Conservation (phyloP, 495 filamentous ascomycete genomes). For the Entonaema liquescens region DNA sequence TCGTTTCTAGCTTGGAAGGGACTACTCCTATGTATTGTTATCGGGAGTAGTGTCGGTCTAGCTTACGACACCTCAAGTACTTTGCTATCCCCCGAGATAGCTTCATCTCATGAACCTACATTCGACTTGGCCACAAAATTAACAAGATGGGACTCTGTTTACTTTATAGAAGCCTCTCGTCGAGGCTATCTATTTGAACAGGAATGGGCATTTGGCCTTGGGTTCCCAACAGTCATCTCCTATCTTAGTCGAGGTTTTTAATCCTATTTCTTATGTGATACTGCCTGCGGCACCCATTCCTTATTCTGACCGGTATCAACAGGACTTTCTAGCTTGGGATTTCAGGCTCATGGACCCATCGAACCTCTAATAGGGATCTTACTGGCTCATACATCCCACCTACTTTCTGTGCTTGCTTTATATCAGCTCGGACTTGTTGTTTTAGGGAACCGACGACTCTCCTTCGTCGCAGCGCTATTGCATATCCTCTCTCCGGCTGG, state of each 20-base stretch:
- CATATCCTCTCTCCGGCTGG: slow-evolving; percentile 89
- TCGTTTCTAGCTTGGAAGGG: slow-evolving; percentile 74
- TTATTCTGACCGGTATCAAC: background rate
- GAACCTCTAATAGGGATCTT: slow-evolving; percentile 64
- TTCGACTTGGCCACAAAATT: slow-evolving; percentile 61
- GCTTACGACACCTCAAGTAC: slow-evolving; percentile 91
- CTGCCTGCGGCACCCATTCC: background rate
- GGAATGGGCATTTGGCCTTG: slow-evolving; percentile 92
- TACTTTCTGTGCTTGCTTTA: slow-evolving; percentile 75
- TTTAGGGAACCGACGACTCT: slow-evolving; percentile 59
- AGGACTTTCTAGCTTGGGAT: slow-evolving; percentile 35
- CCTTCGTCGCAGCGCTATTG: slow-evolving; percentile 72
- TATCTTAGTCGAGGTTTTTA: slow-evolving; percentile 45
- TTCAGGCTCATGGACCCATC: slow-evolving; percentile 27
- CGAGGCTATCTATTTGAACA: slow-evolving; percentile 88
- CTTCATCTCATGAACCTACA: slow-evolving; percentile 67
- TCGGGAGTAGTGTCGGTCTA: slow-evolving; percentile 68
- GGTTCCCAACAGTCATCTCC: slow-evolving; percentile 64
- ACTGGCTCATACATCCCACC: slow-evolving; percentile 76
- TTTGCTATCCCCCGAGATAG: slow-evolving; percentile 56
- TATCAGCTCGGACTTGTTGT: slow-evolving; percentile 64
- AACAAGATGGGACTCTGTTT: slow-evolving; percentile 91
- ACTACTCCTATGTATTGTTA: slow-evolving; percentile 70
- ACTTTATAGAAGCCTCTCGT: slow-evolving; percentile 74
- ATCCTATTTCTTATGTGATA: slow-evolving; percentile 26